phyloP scores from a whole-genome alignment of 2,329 filamentous ascomycete genomes.

The Cladorrhinum sp. region DNA sequence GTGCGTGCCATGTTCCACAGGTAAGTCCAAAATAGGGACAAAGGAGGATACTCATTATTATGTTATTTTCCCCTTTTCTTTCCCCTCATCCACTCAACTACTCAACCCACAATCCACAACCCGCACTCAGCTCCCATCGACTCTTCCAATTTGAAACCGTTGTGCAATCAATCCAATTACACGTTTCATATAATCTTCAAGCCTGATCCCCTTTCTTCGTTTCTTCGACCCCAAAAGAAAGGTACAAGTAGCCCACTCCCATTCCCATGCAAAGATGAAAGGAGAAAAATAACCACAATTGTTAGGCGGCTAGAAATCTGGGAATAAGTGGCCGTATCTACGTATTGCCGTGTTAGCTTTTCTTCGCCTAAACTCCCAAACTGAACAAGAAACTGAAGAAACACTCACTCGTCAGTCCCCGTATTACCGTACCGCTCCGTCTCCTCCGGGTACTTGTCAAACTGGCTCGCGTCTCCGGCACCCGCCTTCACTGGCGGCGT shows the following conservation, averaged over 20 bases:
- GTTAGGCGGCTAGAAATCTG: conserved; percentile 43
- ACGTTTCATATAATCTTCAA: neutral
- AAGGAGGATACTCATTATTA: neutral
- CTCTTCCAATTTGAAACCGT: neutral
- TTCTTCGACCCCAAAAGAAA: neutral
- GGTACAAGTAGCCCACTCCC: neutral
- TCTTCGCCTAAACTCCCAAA: neutral
- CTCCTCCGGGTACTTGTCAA: conserved; percentile 97
- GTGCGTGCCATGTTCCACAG: neutral
- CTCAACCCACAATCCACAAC: too few relatives aligned
- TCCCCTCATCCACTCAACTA: neutral
- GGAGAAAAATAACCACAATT: neutral
- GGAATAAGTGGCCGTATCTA: conserved; percentile 72
- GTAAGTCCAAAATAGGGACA: neutral
- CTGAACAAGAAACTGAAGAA: neutral
- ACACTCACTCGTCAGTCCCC: conserved; percentile 86
- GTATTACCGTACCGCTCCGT: conserved; percentile 82
- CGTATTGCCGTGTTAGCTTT: conserved; percentile 9
- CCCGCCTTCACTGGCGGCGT: conserved; percentile 93
- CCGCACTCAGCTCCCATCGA: neutral
- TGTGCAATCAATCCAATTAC: neutral
- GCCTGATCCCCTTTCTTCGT: neutral
- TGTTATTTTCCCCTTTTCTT: neutral
- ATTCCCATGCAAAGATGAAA: neutral
- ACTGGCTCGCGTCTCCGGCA: conserved; percentile 92